Percentiles rank a stretch among this genome's conserved stretches.
phyloP scores from a whole-genome alignment of 257 asterid genomes.

The Solanum lycopersicoides region DNA sequence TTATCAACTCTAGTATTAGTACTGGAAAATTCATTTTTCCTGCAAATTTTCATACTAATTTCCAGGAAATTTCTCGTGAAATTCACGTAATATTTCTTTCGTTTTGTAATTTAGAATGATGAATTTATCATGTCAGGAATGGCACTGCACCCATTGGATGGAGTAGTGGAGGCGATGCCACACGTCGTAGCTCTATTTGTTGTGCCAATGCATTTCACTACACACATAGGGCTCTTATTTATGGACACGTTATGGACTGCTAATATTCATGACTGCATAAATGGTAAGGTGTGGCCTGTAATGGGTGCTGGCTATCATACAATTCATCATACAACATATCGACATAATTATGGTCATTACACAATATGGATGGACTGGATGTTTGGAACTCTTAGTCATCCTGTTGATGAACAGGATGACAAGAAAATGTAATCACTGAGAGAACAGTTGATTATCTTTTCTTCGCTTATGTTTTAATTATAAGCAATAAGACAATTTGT shows the following conservation, averaged over 20 bases:
- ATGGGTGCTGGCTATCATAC: slow-evolving; percentile 99
- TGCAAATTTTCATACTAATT: too few relatives aligned
- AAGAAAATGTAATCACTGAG: slow-evolving; percentile 32
- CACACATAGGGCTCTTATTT: slow-evolving; percentile 70
- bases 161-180: slow-evolving; percentile 82
- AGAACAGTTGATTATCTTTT: not conserved
- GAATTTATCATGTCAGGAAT: slow-evolving; percentile 30
- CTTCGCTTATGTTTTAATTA: not conserved
- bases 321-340: slow-evolving; percentile 95
- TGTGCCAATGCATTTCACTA: slow-evolving; percentile 61
- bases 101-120: not conserved
- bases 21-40: too few relatives aligned
- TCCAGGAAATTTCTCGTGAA: too few relatives aligned
- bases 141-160: slow-evolving; percentile 93
- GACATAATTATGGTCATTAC: slow-evolving; percentile 93
- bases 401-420: slow-evolving; percentile 42
- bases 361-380: slow-evolving; percentile 99
- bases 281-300: slow-evolving; percentile 81
- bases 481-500: not conserved
- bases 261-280: slow-evolving; percentile 87
- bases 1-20: not conserved
- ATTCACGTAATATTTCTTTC: too few relatives aligned
- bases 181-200: slow-evolving; percentile 76
- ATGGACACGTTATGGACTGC: slow-evolving; percentile 88
- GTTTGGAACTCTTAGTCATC: slow-evolving; percentile 94